Conservation (phyloP, 2,329 filamentous ascomycete species). For the Colletotrichum magnum region DNA sequence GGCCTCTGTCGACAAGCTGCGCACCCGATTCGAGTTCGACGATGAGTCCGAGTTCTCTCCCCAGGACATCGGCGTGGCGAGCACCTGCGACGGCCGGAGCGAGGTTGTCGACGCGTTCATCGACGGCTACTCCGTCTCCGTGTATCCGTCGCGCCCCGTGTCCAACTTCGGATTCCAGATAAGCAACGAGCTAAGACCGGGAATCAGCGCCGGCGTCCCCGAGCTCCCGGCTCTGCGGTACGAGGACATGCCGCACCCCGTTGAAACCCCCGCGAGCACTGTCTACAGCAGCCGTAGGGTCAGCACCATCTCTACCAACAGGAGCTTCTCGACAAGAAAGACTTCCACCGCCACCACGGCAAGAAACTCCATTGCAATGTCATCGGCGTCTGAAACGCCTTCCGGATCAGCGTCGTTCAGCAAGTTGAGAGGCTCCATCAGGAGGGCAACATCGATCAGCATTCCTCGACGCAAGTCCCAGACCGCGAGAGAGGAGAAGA, state of each 20-base stretch:
- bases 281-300: not conserved
- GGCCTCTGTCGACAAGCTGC: conserved; percentile 22
- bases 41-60: not conserved
- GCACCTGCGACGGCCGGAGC: conserved; percentile 5
- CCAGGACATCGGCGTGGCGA: conserved; percentile 12
- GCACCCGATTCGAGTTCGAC: conserved; percentile 17
- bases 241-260: conserved; percentile 9
- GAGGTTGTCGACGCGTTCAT: not conserved
- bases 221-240: conserved; percentile 14
- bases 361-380: conserved; percentile 5
- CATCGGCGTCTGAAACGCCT: not conserved
- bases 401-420: not conserved
- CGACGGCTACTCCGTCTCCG: conserved; percentile 18
- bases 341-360: conserved; percentile 1
- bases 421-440: conserved; percentile 17
- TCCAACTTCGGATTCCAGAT: conserved; percentile 1
- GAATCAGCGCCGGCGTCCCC: not conserved
- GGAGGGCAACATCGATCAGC: not conserved
- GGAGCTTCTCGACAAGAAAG: not conserved
- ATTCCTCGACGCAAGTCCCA: not conserved
- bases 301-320: conserved; percentile 1
- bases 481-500: not conserved
- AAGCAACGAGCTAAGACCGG: not conserved
- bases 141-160: conserved; percentile 16
- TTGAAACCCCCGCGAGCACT: not conserved